These are phyloP conservation scores for Craspedostauros australis DNA, from an alignment of 108 stramenopile genomes.

Conservation along the genomic window DNA sequence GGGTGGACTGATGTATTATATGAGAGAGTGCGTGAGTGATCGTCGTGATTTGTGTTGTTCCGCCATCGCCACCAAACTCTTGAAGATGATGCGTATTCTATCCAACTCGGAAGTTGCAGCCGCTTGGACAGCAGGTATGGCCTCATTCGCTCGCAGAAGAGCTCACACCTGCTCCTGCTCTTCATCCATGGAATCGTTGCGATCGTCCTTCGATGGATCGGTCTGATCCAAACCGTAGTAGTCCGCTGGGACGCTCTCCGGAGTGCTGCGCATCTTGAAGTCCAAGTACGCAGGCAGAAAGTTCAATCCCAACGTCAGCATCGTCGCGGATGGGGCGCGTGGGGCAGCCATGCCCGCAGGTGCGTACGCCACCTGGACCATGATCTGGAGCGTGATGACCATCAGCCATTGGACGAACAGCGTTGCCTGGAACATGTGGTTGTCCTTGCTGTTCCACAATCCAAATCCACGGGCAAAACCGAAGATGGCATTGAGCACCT, in stretches of 20 bases:
- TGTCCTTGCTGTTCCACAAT: not conserved
- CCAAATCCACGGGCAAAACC: constrained; percentile 1
- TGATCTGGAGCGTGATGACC: not conserved
- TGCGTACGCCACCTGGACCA: constrained; percentile 9
- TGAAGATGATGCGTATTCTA: no score
- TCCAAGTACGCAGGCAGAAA: constrained; percentile 30
- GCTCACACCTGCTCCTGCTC: no score
- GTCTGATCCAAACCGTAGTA: constrained; percentile 19
- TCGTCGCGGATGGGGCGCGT: no score
- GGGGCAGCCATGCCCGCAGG: no score
- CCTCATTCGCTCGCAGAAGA: no score
- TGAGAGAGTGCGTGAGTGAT: no score
- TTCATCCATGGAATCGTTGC: not conserved
- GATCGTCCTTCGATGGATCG: not conserved
- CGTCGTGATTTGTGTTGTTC: no score
- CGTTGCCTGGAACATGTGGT: not conserved
- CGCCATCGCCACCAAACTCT: no score
- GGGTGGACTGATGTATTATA: no score
- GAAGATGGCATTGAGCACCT: constrained; percentile 4
- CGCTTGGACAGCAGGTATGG: no score
- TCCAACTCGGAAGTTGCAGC: no score
- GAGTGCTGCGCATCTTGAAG: constrained; percentile 15
- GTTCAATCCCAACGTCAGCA: constrained; percentile 8
- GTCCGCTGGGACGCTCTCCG: constrained; percentile 3
- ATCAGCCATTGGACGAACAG: not conserved